Conservation (phyloP, 768 basidiomycete species). For the Scleroderma bovista region DNA sequence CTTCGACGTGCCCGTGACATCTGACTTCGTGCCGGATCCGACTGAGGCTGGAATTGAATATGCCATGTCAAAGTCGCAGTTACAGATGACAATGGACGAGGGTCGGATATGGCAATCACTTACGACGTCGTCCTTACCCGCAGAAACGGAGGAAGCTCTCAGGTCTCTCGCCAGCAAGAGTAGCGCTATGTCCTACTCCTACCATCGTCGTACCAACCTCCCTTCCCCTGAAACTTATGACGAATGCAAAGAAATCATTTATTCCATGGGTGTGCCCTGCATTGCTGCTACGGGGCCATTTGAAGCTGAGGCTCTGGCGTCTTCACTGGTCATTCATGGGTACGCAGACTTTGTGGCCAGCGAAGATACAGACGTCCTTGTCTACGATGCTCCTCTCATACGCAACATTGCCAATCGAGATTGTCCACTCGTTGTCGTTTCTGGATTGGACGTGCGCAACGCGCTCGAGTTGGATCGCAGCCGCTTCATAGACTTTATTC, state of each 20-base stretch:
- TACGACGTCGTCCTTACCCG: constrained; percentile 9
- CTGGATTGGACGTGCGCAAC: constrained; percentile 55
- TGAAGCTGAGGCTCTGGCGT: constrained; percentile 85
- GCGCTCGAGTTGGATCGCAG: constrained; percentile 51
- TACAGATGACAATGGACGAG: constrained; percentile 56
- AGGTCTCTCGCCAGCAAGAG: constrained; percentile 46
- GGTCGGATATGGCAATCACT: constrained; percentile 53
- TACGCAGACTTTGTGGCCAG: constrained; percentile 84
- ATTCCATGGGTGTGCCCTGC: constrained; percentile 80
- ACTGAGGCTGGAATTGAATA: constrained; percentile 37
- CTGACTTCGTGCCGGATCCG: constrained; percentile 14
- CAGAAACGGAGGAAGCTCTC: constrained; percentile 19
- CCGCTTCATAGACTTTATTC: constrained; percentile 75
- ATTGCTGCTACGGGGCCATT: constrained; percentile 61
- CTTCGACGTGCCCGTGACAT: constrained; percentile 7
- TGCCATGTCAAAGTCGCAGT: constrained; percentile 57
- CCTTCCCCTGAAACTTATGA: constrained; percentile 64
- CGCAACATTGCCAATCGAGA: constrained; percentile 64
- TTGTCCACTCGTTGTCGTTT: constrained; percentile 57
- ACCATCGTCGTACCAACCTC: constrained; percentile 51
- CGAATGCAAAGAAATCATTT: constrained; percentile 63
- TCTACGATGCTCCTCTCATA: constrained; percentile 78
- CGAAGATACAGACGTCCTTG: constrained; percentile 85
- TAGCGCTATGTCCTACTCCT: constrained; percentile 55
- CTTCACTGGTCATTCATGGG: constrained; percentile 68